phyloP scores from a whole-genome alignment of 176 grass and related monocot genomes.

The Leersia perrieri region DNA sequence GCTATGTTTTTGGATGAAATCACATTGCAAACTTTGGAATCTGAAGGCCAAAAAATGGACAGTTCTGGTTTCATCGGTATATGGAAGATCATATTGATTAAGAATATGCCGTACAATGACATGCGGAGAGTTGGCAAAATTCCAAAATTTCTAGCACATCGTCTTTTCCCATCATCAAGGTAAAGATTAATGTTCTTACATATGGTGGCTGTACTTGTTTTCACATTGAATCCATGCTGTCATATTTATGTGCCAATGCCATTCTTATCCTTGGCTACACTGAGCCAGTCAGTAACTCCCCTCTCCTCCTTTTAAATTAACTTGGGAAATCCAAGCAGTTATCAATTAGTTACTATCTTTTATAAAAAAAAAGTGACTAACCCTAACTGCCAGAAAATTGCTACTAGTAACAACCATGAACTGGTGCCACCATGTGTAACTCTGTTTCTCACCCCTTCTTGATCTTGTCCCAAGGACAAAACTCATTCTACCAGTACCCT shows the following conservation, averaged over 20 bases:
- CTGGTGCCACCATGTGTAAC: neutral
- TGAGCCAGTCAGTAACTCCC: neutral
- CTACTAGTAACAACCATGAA: neutral
- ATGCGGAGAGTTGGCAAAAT: conserved; percentile 97
- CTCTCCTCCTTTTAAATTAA: neutral
- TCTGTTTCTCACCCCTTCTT: neutral
- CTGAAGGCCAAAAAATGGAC: conserved; percentile 88
- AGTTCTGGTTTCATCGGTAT: conserved; percentile 80
- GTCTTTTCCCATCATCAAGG: conserved; percentile 92
- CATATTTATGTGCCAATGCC: neutral
- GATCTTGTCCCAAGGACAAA: neutral
- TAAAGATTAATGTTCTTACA: conserved; percentile 30
- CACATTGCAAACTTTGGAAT: conserved; percentile 79
- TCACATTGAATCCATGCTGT: neutral
- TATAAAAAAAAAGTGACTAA: neutral
- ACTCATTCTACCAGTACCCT: neutral
- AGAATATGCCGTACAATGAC: conserved; percentile 88
- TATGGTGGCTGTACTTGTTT: neutral
- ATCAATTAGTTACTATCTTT: neutral
- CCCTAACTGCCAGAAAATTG: neutral
- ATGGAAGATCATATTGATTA: conserved; percentile 91
- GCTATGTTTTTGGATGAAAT: conserved; percentile 97
- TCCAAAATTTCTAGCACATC: conserved; percentile 93
- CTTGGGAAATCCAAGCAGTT: neutral
- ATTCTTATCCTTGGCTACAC: neutral